Evolutionary conservation across 176 grass and related monocot species (phyloP).

Genomic region (Paspalum notatum): DNA sequence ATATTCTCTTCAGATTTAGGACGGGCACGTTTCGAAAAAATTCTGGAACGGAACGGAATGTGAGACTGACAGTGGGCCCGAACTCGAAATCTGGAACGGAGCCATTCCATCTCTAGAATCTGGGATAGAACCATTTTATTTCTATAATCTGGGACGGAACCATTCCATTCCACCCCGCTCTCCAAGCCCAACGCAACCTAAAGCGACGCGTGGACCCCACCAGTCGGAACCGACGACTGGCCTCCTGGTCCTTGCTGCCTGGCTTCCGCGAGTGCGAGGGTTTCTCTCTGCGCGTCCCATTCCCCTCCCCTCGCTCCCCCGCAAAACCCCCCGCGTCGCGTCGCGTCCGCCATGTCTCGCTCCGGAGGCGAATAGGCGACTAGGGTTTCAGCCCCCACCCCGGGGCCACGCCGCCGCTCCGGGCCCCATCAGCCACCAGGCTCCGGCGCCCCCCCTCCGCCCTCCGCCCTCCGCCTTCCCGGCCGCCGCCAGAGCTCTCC

Average conservation of each 20-base stretch:
- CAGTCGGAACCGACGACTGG: constrained; percentile 1
- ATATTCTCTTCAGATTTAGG: no score
- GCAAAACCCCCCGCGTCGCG: constrained; percentile 21
- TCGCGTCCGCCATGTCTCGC: not conserved
- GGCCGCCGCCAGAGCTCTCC: not conserved
- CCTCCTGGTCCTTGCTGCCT: not conserved
- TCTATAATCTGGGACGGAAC: no score
- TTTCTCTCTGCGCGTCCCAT: not conserved
- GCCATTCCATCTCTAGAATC: no score
- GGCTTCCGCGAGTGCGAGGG: no score
- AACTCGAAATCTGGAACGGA: no score
- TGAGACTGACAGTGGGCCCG: no score
- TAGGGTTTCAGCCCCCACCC: constrained; percentile 19
- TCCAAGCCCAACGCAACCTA: no score
- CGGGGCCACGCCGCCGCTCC: not conserved
- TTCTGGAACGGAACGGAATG: no score
- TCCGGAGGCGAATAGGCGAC: constrained; percentile 26
- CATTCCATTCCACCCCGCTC: no score
- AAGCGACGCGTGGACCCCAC: not conserved
- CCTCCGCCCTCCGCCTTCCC: not conserved
- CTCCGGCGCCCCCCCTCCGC: not conserved
- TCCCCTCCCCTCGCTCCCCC: not conserved
- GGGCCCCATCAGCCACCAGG: not conserved
- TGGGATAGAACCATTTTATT: no score
- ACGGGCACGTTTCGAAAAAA: no score